Conservation (phyloP, 805 yeast genomes). For the Wickerhamiella brachini region DNA sequence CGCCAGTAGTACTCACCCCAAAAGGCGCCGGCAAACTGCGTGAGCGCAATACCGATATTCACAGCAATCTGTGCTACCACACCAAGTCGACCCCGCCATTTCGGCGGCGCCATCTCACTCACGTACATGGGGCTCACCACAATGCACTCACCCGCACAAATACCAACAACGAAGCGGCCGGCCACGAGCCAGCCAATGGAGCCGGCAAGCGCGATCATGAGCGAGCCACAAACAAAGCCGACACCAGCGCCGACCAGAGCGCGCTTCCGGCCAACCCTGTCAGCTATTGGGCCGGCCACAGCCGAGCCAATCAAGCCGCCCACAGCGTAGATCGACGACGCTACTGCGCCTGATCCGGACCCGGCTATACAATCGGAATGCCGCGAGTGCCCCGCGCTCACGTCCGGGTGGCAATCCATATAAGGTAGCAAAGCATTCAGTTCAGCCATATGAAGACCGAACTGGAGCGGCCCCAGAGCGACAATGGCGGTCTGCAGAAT, state of each 20-base stretch:
- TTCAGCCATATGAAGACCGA: conserved; percentile 92
- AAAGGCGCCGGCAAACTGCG: conserved; percentile 59
- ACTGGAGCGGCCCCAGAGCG: conserved; percentile 61
- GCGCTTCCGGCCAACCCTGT: conserved; percentile 46
- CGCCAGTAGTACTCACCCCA: conserved; percentile 72
- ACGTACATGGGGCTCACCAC: conserved; percentile 76
- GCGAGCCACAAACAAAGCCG: conserved; percentile 46
- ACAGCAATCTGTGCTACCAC: conserved; percentile 80
- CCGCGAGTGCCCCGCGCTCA: background rate
- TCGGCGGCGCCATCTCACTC: conserved; percentile 63
- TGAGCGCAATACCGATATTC: conserved; percentile 68
- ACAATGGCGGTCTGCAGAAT: conserved; percentile 2
- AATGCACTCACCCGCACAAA: conserved; percentile 78
- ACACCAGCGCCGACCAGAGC: conserved; percentile 37
- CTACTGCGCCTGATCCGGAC: conserved; percentile 49
- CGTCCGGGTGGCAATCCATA: conserved; percentile 37
- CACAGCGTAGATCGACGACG: conserved; percentile 64
- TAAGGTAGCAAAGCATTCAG: conserved; percentile 76
- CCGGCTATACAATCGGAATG: conserved; percentile 40
- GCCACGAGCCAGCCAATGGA: conserved; percentile 32
- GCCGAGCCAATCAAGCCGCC: conserved; percentile 75
- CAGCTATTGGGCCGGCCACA: conserved; percentile 52
- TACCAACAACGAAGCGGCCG: conserved; percentile 70
- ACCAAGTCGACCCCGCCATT: conserved; percentile 64
- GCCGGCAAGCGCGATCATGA: conserved; percentile 39